Base-by-base conservation (phyloP, 345 rosid species). In the Murraya paniculata region DNA sequence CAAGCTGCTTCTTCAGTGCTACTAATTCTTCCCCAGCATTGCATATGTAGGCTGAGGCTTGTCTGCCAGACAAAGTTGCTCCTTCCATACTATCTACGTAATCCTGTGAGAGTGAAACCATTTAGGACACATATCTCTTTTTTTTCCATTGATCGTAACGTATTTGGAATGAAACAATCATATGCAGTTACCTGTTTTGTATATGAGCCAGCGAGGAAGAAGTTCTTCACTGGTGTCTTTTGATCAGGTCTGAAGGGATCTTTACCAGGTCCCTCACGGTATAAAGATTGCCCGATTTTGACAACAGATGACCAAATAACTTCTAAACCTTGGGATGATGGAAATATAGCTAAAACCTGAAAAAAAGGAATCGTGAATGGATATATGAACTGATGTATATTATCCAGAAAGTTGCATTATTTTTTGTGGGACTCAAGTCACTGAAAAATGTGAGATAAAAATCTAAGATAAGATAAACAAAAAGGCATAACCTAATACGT, bases 11-110 rank as follows among this genome's bases (percentile, higher is more conserved):
- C 84, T 87, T 88, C 79, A 96, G 75, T n/a, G 86, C 91, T 57
- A 89, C 85, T 53, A 96, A 82, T 72, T 89, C 98, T 83, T 94
- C 94, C 67, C 99, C 97, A 0, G 95, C 94, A 45, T 87, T 81
- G 77, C 99, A 94, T 55, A 96, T 83, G 74, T 88, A 96, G 31
- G 99, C 91, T 4, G 99, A 89, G 68, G 97, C 91, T 82, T 94
- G 98, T 79, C 99, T 91, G 13, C 99, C 99, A 0, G 99, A 94
- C 76, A 96, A 71, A 2, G 99, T 94, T 5, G 99, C 99, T 50
- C 97, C 98, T 84, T 96, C 99, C 99, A 92, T 96, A 75, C 98
- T 96, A 82, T 96, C 99, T 81, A 96, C 94, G 87, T 96, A 96
- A 81, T 96, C 99, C 99, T 94, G 90, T 28, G 76, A 68, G 74